Conservation (phyloP, 805 yeast species). For the Pichia kluyveri region DNA sequence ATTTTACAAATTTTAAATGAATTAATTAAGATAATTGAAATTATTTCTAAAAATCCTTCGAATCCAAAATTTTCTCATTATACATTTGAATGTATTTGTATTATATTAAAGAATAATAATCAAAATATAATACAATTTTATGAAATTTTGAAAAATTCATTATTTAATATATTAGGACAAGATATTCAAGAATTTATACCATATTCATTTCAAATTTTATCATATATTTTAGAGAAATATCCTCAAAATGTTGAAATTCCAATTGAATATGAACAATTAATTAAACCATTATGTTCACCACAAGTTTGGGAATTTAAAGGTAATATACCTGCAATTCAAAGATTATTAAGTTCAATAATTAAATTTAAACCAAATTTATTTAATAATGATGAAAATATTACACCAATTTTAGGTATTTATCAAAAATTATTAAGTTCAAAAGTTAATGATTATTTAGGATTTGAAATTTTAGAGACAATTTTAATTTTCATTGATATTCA, state of each 20-base stretch:
- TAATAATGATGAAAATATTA: slow-evolving; percentile 32
- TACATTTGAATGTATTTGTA: slow-evolving; percentile 81
- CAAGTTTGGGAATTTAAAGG: slow-evolving; percentile 89
- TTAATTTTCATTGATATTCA: slow-evolving; percentile 46
- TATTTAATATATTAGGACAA: slow-evolving; percentile 58
- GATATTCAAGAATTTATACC: slow-evolving; percentile 95
- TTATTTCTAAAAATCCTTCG: slow-evolving; percentile 82
- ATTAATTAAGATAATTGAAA: slow-evolving; percentile 56
- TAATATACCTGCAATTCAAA: slow-evolving; percentile 85
- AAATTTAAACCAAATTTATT: slow-evolving; percentile 36
- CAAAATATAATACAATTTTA: slow-evolving; percentile 34
- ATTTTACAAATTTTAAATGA: slow-evolving; percentile 49
- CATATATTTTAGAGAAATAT: slow-evolving; percentile 60
- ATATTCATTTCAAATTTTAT: slow-evolving; percentile 82
- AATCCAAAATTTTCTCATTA: slow-evolving; percentile 92
- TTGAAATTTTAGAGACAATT: slow-evolving; percentile 72
- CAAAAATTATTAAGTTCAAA: slow-evolving; percentile 86
- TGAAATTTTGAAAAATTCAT: slow-evolving; percentile 51
- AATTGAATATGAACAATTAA: slow-evolving; percentile 49
- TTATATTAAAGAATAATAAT: slow-evolving; percentile 46
- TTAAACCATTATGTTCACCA: slow-evolving; percentile 84
- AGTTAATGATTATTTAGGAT: slow-evolving; percentile 70
- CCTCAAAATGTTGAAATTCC: slow-evolving; percentile 50
- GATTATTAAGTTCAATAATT: slow-evolving; percentile 64
- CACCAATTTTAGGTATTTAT: slow-evolving; percentile 91